Conservation (phyloP, 192 early-diverging fungal genomes). For the Coemansia sp. region DNA sequence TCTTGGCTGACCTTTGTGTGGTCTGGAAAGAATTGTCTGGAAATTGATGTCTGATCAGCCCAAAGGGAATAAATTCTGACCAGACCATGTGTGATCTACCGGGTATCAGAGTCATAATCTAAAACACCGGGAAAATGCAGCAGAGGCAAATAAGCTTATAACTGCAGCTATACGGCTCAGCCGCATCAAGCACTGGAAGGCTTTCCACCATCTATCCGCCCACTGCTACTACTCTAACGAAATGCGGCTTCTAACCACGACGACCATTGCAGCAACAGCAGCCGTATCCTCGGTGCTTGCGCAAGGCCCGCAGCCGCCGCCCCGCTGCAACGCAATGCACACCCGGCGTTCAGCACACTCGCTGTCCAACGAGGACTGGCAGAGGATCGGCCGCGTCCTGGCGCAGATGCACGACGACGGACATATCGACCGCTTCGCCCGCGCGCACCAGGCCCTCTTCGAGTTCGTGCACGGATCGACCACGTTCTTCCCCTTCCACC, state of each 20-base stretch:
- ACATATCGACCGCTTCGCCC: constrained; percentile 37
- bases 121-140: too few species aligned
- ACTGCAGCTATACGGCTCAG: too few species aligned
- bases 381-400: constrained; percentile 21
- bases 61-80: too few species aligned
- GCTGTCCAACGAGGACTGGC: constrained; percentile 39
- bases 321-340: constrained; percentile 20
- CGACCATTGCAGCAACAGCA: constrained; percentile 5
- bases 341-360: constrained; percentile 41
- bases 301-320: constrained; percentile 13
- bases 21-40: too few species aligned
- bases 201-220: too few species aligned
- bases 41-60: too few species aligned
- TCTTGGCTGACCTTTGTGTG: too few species aligned
- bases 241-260: constrained; percentile 8
- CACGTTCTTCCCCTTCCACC: constrained; percentile 52
- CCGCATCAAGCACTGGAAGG: too few species aligned
- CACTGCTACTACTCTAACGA: neutral
- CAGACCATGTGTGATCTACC: too few species aligned
- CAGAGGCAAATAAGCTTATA: too few species aligned
- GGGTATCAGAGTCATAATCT: too few species aligned
- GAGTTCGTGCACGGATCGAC: constrained; percentile 40
- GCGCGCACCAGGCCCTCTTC: constrained; percentile 36
- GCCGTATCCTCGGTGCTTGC: constrained; percentile 5
- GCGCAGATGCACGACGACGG: constrained; percentile 29